These are phyloP conservation scores for Mycena belliarum DNA, from an alignment of 768 basidiomycete species.

Conservation along the genomic window DNA sequence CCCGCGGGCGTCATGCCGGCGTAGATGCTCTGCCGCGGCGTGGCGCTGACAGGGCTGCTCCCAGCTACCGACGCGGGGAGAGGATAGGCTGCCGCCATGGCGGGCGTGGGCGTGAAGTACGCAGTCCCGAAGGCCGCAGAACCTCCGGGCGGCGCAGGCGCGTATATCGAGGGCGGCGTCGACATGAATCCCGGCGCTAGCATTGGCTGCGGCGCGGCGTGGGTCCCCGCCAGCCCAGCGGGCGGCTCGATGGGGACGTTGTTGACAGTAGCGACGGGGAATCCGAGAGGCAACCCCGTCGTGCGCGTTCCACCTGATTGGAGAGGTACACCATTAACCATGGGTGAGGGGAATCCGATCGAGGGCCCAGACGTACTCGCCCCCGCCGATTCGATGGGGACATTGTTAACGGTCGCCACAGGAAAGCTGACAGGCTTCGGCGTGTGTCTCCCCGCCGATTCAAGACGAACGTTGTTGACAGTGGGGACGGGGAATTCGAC, in stretches of 20 bases:
- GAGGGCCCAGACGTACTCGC: neutral
- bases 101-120: constrained; percentile 2
- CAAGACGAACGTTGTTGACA: neutral
- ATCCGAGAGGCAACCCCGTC: neutral
- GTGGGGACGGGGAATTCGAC: neutral
- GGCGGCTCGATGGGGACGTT: neutral
- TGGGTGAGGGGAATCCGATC: too few relatives aligned
- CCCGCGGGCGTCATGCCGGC: constrained; percentile 12
- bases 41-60: constrained; percentile 7
- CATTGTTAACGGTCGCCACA: neutral
- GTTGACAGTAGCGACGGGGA: neutral
- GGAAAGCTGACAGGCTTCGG: neutral
- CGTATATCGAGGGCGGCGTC: constrained; percentile 1
- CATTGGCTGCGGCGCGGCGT: constrained; percentile 6
- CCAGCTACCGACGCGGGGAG: constrained; percentile 7
- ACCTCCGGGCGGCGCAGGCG: neutral
- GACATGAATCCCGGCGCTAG: constrained; percentile 1
- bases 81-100: constrained; percentile 5
- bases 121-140: neutral
- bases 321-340: neutral
- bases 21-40: constrained; percentile 3
- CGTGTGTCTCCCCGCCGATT: neutral
- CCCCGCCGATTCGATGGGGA: neutral
- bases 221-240: neutral
- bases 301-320: neutral